A percentile compares a stretch with the other conserved stretches of the same genome.
Conservation (phyloP, 106 monocot species). For the Agapanthus africanus region DNA sequence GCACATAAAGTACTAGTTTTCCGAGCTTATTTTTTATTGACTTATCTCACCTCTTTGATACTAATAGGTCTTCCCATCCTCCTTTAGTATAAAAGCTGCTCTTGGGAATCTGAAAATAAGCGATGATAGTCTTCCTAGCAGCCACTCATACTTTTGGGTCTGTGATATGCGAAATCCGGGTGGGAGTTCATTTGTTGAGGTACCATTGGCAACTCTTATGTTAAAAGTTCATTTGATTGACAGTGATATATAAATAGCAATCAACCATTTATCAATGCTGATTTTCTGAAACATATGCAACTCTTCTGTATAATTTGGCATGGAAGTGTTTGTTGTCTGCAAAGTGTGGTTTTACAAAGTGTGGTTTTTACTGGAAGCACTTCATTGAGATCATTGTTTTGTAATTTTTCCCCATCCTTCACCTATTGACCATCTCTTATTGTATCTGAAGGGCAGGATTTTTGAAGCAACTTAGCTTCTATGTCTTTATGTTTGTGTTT, state of each 20-base stretch:
- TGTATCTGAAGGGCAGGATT: not conserved
- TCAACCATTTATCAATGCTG: not conserved
- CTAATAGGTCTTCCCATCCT: conserved; percentile 79
- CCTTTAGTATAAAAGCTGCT: conserved; percentile 92
- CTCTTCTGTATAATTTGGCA: not conserved
- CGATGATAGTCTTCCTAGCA: conserved; percentile 76
- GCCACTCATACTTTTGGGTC: conserved; percentile 84
- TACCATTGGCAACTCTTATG: conserved; percentile 21
- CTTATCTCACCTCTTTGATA: conserved; percentile 9
- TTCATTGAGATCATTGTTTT: not conserved
- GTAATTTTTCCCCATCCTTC: not conserved
- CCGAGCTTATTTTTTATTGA: not conserved
- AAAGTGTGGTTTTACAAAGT: not conserved
- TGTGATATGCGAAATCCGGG: conserved; percentile 98
- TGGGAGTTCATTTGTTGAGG: conserved; percentile 98
- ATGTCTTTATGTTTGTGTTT: too few relatives aligned
- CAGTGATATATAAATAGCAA: not conserved
- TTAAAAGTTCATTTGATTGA: conserved; percentile 1
- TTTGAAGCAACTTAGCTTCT: too few relatives aligned
- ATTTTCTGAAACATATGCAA: not conserved
- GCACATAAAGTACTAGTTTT: not conserved
- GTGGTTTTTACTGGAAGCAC: not conserved
- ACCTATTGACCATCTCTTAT: not conserved
- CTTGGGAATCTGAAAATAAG: conserved; percentile 98
- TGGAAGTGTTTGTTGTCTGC: not conserved